phyloP scores from a whole-genome alignment of 2,329 filamentous ascomycete genomes.

The Colletotrichum endophyticum region DNA sequence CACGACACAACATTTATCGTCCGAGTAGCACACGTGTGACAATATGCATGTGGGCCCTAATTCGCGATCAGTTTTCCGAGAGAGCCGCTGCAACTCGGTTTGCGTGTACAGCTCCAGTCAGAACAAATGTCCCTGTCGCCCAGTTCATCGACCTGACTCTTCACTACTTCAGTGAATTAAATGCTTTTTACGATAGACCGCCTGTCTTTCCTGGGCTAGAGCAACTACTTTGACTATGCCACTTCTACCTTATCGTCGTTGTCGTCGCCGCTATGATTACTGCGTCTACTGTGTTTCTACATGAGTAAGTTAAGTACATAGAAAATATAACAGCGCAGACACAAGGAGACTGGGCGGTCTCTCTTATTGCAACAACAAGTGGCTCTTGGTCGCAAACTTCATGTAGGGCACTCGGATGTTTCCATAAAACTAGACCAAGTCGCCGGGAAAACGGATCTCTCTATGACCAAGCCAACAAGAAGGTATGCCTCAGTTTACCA shows the following conservation, averaged over 20 bases:
- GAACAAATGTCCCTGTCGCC: not conserved
- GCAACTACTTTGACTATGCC: too few relatives aligned
- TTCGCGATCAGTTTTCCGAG: not conserved
- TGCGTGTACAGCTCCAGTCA: not conserved
- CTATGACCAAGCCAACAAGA: not conserved
- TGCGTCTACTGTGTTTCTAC: too few relatives aligned
- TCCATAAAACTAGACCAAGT: not conserved
- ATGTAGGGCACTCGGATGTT: not conserved
- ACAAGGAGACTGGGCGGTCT: too few relatives aligned
- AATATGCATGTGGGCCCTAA: not conserved
- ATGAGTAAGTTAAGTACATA: too few relatives aligned
- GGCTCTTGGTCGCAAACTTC: not conserved
- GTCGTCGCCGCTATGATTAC: too few relatives aligned
- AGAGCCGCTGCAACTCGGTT: not conserved
- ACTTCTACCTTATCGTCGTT: too few relatives aligned
- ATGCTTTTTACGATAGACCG: not conserved
- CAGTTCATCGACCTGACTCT: not conserved
- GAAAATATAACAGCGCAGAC: too few relatives aligned
- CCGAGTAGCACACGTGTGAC: not conserved
- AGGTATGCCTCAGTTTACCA: not conserved
- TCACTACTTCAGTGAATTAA: not conserved
- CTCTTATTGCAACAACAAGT: not conserved
- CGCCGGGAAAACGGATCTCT: not conserved
- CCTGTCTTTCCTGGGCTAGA: too few relatives aligned
- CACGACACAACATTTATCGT: not conserved